phyloP scores from a whole-genome alignment of 192 early-diverging fungal species.

The Dissophora globulifera region DNA sequence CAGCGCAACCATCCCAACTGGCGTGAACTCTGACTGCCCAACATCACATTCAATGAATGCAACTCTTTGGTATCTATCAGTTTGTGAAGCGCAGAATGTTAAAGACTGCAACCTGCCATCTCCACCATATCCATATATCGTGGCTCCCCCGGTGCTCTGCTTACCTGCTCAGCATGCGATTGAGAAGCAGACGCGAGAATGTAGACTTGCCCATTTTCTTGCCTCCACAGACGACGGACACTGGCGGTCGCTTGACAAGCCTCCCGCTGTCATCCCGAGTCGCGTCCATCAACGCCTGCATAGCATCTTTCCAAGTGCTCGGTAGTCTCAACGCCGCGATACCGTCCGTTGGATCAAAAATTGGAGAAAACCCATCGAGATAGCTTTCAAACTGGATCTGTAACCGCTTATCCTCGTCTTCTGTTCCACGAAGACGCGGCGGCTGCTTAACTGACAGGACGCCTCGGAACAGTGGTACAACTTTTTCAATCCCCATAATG shows the following conservation, averaged over 20 bases:
- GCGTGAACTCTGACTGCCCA: slow-evolving; percentile 91
- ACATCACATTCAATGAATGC: slow-evolving; percentile 93
- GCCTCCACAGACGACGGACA: slow-evolving; percentile 77
- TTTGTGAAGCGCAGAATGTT: too few species aligned
- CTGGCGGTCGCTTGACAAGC: slow-evolving; percentile 46
- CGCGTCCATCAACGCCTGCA: slow-evolving; percentile 19
- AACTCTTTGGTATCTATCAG: slow-evolving; percentile 68
- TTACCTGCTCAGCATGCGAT: slow-evolving; percentile 78
- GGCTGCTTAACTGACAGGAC: slow-evolving; percentile 55
- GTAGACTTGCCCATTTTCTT: slow-evolving; percentile 94
- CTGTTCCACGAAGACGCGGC: slow-evolving; percentile 14
- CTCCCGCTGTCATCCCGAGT: slow-evolving; percentile 22
- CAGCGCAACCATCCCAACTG: slow-evolving; percentile 83
- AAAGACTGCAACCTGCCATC: too few species aligned
- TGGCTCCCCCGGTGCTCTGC: too few species aligned
- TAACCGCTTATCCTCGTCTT: slow-evolving; percentile 16
- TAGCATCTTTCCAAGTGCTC: slow-evolving; percentile 25
- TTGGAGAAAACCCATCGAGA: slow-evolving; percentile 63
- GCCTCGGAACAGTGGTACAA: slow-evolving; percentile 58
- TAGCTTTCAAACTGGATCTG: slow-evolving; percentile 18
- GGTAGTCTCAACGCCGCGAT: slow-evolving; percentile 20
- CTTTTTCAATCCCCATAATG: slow-evolving; percentile 57
- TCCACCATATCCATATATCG: too few species aligned
- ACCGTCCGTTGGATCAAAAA: slow-evolving; percentile 37
- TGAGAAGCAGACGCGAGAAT: slow-evolving; percentile 78